Conservation (phyloP, 106 monocot species). For the Triglochin maritima region DNA sequence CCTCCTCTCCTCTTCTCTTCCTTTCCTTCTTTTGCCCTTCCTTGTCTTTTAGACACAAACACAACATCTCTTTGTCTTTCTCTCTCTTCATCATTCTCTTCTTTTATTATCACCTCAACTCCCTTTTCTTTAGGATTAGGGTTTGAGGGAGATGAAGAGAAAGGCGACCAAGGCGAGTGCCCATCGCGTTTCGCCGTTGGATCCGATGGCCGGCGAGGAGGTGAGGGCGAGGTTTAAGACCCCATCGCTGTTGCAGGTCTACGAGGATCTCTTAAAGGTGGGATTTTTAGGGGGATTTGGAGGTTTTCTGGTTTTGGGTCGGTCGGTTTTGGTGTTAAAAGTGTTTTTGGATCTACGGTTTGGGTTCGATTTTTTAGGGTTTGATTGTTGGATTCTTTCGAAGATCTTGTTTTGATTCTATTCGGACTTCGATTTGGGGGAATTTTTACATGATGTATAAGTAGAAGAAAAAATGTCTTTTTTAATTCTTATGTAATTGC, state of each 20-base stretch:
- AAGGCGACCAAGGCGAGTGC: neutral
- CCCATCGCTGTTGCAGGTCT: neutral
- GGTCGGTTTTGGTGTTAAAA: neutral
- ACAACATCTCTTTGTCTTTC: too few species aligned
- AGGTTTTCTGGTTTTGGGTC: neutral
- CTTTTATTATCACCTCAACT: neutral
- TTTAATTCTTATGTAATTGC: neutral
- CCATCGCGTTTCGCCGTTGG: neutral
- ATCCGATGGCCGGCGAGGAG: neutral
- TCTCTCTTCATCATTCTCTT: neutral
- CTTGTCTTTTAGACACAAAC: too few species aligned
- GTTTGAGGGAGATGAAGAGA: neutral
- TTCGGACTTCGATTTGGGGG: neutral
- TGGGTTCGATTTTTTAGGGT: neutral
- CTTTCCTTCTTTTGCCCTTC: too few species aligned
- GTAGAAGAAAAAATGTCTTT: neutral
- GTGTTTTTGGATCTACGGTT: neutral
- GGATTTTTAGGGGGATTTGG: neutral
- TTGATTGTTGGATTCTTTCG: neutral
- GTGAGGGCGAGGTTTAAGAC: neutral
- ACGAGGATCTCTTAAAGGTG: neutral
- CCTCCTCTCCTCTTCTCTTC: too few species aligned
- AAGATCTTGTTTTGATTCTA: neutral
- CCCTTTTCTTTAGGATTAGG: neutral
- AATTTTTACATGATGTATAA: neutral